A percentile compares a stretch with the other conserved stretches of the same genome.
phyloP scores from a whole-genome alignment of 345 rosid species.

The Arabidopsis suecica region DNA sequence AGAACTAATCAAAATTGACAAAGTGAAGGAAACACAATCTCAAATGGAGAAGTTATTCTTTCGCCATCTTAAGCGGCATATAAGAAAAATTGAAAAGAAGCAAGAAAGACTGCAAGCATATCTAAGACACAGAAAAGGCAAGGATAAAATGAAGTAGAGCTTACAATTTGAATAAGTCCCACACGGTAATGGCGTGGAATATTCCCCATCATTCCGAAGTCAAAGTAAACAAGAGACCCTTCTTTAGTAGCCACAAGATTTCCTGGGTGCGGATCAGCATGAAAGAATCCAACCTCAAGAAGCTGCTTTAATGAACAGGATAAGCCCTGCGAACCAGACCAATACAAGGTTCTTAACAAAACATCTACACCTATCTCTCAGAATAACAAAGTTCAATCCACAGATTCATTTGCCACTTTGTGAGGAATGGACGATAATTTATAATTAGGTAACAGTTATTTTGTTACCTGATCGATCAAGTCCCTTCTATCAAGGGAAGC shows the following conservation, averaged over 20 bases:
- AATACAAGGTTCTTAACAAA: constrained; percentile 18
- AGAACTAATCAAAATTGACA: constrained; percentile 44
- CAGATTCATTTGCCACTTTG: constrained; percentile 1
- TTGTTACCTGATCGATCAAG: constrained; percentile 85
- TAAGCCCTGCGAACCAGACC: constrained; percentile 62
- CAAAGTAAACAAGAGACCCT: constrained; percentile 90
- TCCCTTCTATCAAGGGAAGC: constrained; percentile 72
- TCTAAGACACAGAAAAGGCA: neutral
- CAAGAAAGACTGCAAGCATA: constrained; percentile 4
- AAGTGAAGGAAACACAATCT: neutral
- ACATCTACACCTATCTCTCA: neutral
- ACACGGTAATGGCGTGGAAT: constrained; percentile 94
- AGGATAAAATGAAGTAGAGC: constrained; percentile 24
- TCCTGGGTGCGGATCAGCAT: constrained; percentile 99
- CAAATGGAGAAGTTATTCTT: neutral
- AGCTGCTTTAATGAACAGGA: constrained; percentile 92
- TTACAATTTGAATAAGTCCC: constrained; percentile 95
- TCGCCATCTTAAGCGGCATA: neutral
- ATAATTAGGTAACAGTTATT: constrained; percentile 1
- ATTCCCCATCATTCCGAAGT: constrained; percentile 99
- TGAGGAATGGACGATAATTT: constrained; percentile 15
- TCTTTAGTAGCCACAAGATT: constrained; percentile 79
- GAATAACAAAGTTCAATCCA: constrained; percentile 19
- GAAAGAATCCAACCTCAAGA: constrained; percentile 97
- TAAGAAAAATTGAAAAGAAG: neutral